Evolutionary conservation across 73 alveolate species (phyloP).

Genomic region (Effrenium voratum): DNA sequence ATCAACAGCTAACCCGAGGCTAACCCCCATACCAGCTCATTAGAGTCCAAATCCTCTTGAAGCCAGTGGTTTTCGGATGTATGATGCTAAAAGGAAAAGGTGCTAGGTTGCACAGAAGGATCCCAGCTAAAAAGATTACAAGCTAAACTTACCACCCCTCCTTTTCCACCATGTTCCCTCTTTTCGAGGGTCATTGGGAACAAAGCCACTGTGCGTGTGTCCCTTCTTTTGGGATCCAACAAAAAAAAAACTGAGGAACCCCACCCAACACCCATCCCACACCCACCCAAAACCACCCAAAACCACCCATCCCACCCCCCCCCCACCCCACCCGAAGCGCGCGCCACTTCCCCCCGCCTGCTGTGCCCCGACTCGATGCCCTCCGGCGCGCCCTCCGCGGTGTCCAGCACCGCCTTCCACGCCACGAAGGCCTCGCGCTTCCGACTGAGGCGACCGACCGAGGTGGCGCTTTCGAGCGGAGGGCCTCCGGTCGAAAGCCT

Average conservation of each 20-base stretch:
- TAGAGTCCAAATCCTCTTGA: too few relatives aligned
- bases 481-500: too few relatives aligned
- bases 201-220: neutral
- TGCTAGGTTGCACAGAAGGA: too few relatives aligned
- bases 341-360: conserved; percentile 12
- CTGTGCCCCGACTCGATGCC: conserved; percentile 40
- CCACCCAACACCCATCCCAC: too few relatives aligned
- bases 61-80: too few relatives aligned
- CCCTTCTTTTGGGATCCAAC: neutral
- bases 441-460: neutral
- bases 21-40: too few relatives aligned
- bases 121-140: too few relatives aligned
- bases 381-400: neutral
- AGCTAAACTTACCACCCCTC: too few relatives aligned
- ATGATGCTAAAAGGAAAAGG: too few relatives aligned
- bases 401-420: conserved; percentile 30
- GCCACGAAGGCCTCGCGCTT: conserved; percentile 14
- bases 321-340: neutral
- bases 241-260: too few relatives aligned
- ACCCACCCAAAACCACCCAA: neutral
- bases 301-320: neutral
- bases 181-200: neutral
- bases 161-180: neutral
- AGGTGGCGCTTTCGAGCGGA: too few relatives aligned
- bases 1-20: too few relatives aligned